Evolutionary conservation across 768 basidiomycete genomes (phyloP).

Genomic region (Lactifluus piperatus): DNA sequence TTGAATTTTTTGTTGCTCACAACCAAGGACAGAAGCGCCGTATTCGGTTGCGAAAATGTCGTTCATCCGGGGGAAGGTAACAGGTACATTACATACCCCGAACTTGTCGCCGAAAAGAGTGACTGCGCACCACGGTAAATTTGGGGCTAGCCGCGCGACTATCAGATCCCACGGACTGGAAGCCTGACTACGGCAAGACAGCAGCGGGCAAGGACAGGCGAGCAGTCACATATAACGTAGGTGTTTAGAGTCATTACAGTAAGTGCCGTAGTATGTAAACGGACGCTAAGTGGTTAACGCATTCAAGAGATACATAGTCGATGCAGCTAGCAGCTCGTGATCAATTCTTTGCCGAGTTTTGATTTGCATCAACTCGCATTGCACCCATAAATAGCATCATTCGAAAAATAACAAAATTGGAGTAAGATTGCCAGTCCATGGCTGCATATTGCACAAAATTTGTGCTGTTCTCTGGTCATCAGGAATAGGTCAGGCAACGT

Average conservation of each 20-base stretch:
- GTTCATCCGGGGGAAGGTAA: too few relatives aligned
- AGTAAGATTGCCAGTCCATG: not conserved
- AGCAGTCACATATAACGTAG: not conserved
- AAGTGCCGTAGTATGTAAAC: not conserved
- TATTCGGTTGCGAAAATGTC: too few relatives aligned
- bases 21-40: too few relatives aligned
- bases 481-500: constrained; percentile 28
- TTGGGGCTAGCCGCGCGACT: not conserved
- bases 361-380: not conserved
- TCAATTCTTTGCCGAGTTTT: not conserved
- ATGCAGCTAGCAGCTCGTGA: not conserved
- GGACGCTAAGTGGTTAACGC: not conserved
- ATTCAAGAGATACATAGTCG: not conserved
- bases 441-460: not conserved
- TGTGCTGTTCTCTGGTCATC: not conserved
- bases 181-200: not conserved
- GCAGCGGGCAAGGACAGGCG: not conserved
- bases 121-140: too few relatives aligned
- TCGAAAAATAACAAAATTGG: not conserved
- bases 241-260: not conserved
- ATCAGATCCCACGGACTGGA: not conserved
- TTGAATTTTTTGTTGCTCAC: too few relatives aligned
- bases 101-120: too few relatives aligned
- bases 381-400: not conserved
- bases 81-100: too few relatives aligned